Percentiles rank a stretch among this genome's conserved stretches.
These are phyloP conservation scores for Tetradesmus lagerheimii DNA, from an alignment of 139 green algal genomes.

Conservation along the genomic window DNA sequence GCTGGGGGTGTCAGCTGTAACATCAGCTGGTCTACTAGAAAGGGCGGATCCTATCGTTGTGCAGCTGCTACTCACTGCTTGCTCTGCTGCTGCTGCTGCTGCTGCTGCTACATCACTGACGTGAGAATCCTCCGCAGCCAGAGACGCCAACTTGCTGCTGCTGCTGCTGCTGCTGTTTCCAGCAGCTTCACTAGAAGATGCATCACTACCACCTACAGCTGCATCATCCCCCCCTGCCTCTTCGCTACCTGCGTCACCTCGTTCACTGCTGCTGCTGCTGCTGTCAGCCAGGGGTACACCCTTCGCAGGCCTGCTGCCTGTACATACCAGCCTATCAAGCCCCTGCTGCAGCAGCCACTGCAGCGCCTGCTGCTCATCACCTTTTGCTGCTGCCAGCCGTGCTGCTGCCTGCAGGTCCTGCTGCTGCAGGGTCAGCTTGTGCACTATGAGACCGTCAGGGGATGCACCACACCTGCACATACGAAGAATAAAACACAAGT, in stretches of 20 bases:
- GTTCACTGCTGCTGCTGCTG: conserved; percentile 9
- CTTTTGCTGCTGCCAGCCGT: not conserved
- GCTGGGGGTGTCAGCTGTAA: not conserved
- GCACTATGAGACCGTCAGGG: conserved; percentile 69
- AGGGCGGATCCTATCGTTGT: not conserved
- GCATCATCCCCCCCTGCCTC: not conserved
- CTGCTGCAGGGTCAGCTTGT: conserved; percentile 10
- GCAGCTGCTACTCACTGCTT: conserved; percentile 3
- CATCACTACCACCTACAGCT: too few species aligned
- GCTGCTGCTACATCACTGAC: too few species aligned
- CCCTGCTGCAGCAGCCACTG: conserved; percentile 6
- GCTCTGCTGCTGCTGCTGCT: not conserved
- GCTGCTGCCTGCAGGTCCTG: conserved; percentile 22
- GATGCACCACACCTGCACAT: conserved; percentile 56
- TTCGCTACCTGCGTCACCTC: not conserved
- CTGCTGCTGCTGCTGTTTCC: not conserved
- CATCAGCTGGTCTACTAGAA: not conserved
- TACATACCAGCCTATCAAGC: not conserved
- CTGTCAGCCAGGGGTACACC: conserved; percentile 1
- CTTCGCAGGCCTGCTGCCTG: not conserved
- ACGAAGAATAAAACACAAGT: not conserved
- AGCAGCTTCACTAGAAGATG: not conserved
- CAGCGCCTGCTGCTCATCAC: not conserved
- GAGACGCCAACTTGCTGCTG: not conserved
- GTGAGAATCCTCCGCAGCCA: not conserved